A percentile compares a stretch with the other conserved stretches of the same genome.
Evolutionary conservation across 2,329 filamentous ascomycete species (phyloP).

Genomic region (Cladophialophora chaetospira): DNA sequence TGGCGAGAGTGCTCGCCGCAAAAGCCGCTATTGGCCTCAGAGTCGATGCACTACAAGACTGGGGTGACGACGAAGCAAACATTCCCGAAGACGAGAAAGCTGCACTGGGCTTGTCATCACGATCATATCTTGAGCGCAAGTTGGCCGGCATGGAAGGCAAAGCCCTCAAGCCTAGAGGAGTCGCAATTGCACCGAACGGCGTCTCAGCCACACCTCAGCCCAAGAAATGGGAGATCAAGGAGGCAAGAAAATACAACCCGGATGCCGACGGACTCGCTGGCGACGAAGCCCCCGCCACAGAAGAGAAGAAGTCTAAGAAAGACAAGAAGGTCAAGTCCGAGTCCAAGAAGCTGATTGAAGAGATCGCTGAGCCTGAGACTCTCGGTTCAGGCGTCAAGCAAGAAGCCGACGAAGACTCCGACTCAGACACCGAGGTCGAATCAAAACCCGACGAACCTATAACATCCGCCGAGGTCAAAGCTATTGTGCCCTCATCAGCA

Average conservation of each 20-base stretch:
- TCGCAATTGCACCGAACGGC: constrained; percentile 73
- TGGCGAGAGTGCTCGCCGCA: constrained; percentile 91
- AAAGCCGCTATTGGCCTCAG: constrained; percentile 92
- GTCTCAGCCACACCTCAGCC: constrained; percentile 60
- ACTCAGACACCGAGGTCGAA: constrained; percentile 44
- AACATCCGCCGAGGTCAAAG: constrained; percentile 40
- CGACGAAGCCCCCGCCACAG: constrained; percentile 61
- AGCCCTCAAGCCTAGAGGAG: constrained; percentile 75
- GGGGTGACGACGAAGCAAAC: constrained; percentile 65
- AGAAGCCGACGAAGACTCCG: constrained; percentile 42
- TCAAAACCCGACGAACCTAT: constrained; percentile 48
- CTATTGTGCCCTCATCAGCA: constrained; percentile 35
- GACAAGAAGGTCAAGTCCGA: constrained; percentile 25
- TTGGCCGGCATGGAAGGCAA: constrained; percentile 76
- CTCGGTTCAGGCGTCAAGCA: constrained; percentile 36
- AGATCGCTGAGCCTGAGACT: constrained; percentile 37
- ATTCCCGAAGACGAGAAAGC: constrained; percentile 83
- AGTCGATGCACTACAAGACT: constrained; percentile 84
- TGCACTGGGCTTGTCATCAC: constrained; percentile 68
- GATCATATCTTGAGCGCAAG: constrained; percentile 53
- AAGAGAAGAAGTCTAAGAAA: constrained; percentile 44
- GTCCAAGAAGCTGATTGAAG: constrained; percentile 47
- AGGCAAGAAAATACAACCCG: constrained; percentile 89
- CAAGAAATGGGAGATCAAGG: constrained; percentile 84
- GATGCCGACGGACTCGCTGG: constrained; percentile 84